These are phyloP conservation scores for Mycena sanguinolenta DNA, from an alignment of 768 basidiomycete genomes.

Conservation along the genomic window DNA sequence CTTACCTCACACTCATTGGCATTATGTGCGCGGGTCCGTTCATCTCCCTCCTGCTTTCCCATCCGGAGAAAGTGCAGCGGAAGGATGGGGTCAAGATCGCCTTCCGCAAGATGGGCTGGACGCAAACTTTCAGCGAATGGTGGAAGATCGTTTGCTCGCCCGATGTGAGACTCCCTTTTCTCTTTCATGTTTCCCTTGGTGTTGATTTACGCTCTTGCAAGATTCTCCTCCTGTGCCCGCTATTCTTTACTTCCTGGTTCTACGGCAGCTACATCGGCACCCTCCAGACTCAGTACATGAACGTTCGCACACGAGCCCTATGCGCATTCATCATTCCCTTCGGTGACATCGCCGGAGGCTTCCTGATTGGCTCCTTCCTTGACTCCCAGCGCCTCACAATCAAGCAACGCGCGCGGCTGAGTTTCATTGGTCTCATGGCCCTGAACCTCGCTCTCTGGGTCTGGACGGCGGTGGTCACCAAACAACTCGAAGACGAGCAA, in stretches of 20 bases:
- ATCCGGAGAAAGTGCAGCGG: slow-evolving; percentile 47
- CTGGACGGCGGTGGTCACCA: slow-evolving; percentile 49
- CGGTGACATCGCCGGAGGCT: slow-evolving; percentile 43
- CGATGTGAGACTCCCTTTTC: slow-evolving; percentile 35
- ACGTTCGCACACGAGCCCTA: slow-evolving; percentile 47
- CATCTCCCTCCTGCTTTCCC: slow-evolving; percentile 45
- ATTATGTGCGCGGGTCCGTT: slow-evolving; percentile 53
- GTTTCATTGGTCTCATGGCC: slow-evolving; percentile 46
- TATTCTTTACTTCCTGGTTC: slow-evolving; percentile 52
- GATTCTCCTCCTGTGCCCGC: slow-evolving; percentile 49
- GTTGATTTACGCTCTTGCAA: slow-evolving; percentile 15
- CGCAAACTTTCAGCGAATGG: slow-evolving; percentile 44
- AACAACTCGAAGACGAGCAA: slow-evolving; percentile 45
- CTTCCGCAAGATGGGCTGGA: slow-evolving; percentile 46
- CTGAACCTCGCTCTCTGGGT: slow-evolving; percentile 48
- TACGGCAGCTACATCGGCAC: slow-evolving; percentile 50
- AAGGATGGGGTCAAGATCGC: slow-evolving; percentile 48
- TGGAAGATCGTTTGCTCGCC: slow-evolving; percentile 44
- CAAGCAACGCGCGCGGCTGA: slow-evolving; percentile 48
- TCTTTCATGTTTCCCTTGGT: no score
- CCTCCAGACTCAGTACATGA: slow-evolving; percentile 50
- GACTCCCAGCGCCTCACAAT: slow-evolving; percentile 45
- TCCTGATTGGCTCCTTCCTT: slow-evolving; percentile 50
- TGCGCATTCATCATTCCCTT: slow-evolving; percentile 47
- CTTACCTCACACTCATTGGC: slow-evolving; percentile 50